These are phyloP conservation scores for Clohesyomyces aquaticus DNA, from an alignment of 495 filamentous ascomycete species.

Conservation along the genomic window DNA sequence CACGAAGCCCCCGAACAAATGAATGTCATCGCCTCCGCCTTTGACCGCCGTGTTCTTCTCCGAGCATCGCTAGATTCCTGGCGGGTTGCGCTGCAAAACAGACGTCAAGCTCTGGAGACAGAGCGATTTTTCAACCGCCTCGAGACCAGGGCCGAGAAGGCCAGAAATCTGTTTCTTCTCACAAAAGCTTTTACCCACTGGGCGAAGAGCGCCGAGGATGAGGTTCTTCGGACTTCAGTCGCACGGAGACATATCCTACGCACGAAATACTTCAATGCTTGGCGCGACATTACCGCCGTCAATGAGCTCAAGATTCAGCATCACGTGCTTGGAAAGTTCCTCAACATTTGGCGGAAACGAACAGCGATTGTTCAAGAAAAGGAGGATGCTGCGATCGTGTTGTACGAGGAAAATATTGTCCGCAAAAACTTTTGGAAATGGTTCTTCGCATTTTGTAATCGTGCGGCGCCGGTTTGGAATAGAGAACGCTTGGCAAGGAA, in stretches of 20 bases:
- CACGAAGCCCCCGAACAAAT: constrained; percentile 53
- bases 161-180: constrained; percentile 67
- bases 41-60: constrained; percentile 59
- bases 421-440: constrained; percentile 58
- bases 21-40: constrained; percentile 54
- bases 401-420: constrained; percentile 53
- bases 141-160: constrained; percentile 63
- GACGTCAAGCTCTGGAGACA: constrained; percentile 55
- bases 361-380: constrained; percentile 45
- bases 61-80: constrained; percentile 62
- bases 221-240: constrained; percentile 59
- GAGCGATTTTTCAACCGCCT: constrained; percentile 65
- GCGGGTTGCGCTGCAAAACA: constrained; percentile 56
- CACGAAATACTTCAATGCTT: constrained; percentile 75
- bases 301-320: constrained; percentile 69
- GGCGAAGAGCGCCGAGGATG: constrained; percentile 65
- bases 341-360: constrained; percentile 59
- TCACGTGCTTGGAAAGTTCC: constrained; percentile 62
- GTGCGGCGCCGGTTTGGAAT: constrained; percentile 57
- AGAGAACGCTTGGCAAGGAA: constrained; percentile 29
- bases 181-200: constrained; percentile 76
- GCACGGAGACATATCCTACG: constrained; percentile 71
- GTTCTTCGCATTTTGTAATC: constrained; percentile 60
- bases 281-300: constrained; percentile 72
- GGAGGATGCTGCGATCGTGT: constrained; percentile 50